Evolutionary conservation across 208 protist genomes (phyloP), one percentile per base, ranked within the genome.

Genomic region (Trypanosoma platydactyli): DNA sequence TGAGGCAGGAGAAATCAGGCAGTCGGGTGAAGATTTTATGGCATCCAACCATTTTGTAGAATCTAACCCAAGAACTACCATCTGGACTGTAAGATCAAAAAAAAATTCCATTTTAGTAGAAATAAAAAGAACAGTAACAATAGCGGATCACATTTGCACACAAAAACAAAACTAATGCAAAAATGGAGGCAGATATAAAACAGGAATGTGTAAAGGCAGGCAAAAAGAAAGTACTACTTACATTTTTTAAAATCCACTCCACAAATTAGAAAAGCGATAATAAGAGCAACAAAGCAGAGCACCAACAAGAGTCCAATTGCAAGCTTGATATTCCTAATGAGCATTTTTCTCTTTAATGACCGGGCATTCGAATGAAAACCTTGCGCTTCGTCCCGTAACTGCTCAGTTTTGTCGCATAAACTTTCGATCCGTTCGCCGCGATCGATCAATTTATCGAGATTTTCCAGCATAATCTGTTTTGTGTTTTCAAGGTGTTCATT

Each of bases 341-440:
- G 40, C 63, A 93, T 76, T 2, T 76, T 73, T n/a, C 64, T 46
- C 45, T 89, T 88, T 13, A 95, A 57, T 18, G 52, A 58, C 18
- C 74, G 49, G 24, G 84, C 64, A 54, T 83, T 84, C 6, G 73
- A 78, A 57, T 89, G 70, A 51, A 94, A 94, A 12, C 78, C 73
- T 29, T 88, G 76, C 1, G 89, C 87, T 46, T 89, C 78, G 42
- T 84, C 74, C 0, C 71, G 61, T 24, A 97, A 48, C 18, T 88
- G 58, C 20, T 88, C 88, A 1, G 89, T 92, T 18, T 86, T 77
- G 60, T 94, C 84, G 62, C 84, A 91, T 25, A 97, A 59, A 16
- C 52, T 83, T 60, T 94, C 87, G 51, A 97, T 91, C n/a, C 81
- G 61, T 62, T 95, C 87, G 5, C 89, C 89, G 24, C 92, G 76